Base-by-base conservation (phyloP, 2,329 filamentous ascomycete genomes). In the Xylariaceae sp. region DNA sequence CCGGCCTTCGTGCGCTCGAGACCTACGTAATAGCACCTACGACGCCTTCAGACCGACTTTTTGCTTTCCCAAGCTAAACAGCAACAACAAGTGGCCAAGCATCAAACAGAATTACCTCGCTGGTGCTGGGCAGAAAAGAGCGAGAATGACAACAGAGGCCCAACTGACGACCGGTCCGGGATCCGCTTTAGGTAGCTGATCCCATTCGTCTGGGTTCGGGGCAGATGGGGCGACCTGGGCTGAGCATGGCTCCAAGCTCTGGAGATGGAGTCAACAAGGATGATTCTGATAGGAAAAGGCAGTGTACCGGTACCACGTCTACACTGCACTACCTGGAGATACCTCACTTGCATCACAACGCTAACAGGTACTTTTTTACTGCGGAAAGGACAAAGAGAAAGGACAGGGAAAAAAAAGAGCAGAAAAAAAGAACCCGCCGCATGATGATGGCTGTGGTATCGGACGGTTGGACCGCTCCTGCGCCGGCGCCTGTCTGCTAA, bases 141-240 rank as follows among this genome's bases (percentile, higher is more conserved):
- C 21, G 22, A 16, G 36, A 45, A 36, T 19, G 21, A 49, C 19
- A 37, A 7, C n/a, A 19, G 18, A 40, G 46, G 49, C 47, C 47
- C 30, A 53, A 55, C 53, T 34, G 41, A 29, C 41, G 51, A 44
- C 54, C 42, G 54, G 48, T n/a, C 45, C 21, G 37, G 43, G 51
- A 54, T 56, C 48, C 49, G 57, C 54, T n/a, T 42, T 22, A 21
- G n/a, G n/a, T n/a, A n/a, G 39, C 41, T 43, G 26, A 43, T 54
- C 51, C 54, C 48, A 59, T 59, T 59, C 36, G 56, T 43, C 39
- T 56, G 56, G 56, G 54, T 45, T 54, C 42, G 48, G 41, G 51
- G 47, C 30, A 50, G 51, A 59, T 53, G 54, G 51, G 54, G 51
- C n/a, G n/a, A n/a, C n/a, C 51, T 56, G 57, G 54, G 48, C 56